A percentile compares a stretch with the other conserved stretches of the same genome.
Conservation (phyloP, 805 yeast species). For the Saccharomycopsis olivae region DNA sequence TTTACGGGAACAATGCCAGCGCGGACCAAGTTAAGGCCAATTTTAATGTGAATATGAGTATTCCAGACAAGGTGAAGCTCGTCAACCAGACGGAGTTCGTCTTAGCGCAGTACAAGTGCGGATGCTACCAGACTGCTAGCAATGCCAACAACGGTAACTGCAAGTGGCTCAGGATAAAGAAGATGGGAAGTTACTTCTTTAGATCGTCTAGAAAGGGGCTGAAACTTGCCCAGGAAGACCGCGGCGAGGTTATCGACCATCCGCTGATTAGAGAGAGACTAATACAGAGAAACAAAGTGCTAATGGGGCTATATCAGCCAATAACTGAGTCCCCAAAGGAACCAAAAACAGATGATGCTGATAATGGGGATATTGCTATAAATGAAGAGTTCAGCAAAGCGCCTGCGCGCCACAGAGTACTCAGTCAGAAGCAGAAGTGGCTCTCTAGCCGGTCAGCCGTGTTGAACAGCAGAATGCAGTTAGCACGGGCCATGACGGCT, state of each 20-base stretch:
- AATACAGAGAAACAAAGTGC: slow-evolving; percentile 20
- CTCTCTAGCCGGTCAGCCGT: slow-evolving; percentile 3
- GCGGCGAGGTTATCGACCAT: neutral
- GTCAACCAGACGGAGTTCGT: slow-evolving; percentile 55
- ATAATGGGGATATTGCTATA: slow-evolving; percentile 23
- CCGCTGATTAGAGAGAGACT: neutral
- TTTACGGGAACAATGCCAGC: slow-evolving; percentile 31
- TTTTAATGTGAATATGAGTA: slow-evolving; percentile 41
- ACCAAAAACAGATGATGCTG: slow-evolving; percentile 20
- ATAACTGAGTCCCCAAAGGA: no score
- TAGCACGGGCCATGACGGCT: slow-evolving; percentile 13
- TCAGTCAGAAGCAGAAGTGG: neutral
- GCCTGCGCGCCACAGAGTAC: slow-evolving; percentile 1
- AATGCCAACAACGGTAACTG: slow-evolving; percentile 39
- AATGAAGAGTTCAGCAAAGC: neutral
- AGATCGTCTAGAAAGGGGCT: slow-evolving; percentile 44
- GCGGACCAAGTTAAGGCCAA: slow-evolving; percentile 20
- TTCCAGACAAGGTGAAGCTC: slow-evolving; percentile 42
- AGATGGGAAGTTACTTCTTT: slow-evolving; percentile 47
- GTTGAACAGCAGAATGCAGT: slow-evolving; percentile 9
- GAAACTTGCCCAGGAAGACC: slow-evolving; percentile 21
- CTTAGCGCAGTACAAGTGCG: slow-evolving; percentile 54
- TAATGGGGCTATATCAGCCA: neutral
- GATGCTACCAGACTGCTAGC: slow-evolving; percentile 28
- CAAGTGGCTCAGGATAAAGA: slow-evolving; percentile 47